Evolutionary conservation across 495 filamentous ascomycete genomes (phyloP), one percentile per base, ranked within the genome.

Genomic region (Extremus antarcticus): DNA sequence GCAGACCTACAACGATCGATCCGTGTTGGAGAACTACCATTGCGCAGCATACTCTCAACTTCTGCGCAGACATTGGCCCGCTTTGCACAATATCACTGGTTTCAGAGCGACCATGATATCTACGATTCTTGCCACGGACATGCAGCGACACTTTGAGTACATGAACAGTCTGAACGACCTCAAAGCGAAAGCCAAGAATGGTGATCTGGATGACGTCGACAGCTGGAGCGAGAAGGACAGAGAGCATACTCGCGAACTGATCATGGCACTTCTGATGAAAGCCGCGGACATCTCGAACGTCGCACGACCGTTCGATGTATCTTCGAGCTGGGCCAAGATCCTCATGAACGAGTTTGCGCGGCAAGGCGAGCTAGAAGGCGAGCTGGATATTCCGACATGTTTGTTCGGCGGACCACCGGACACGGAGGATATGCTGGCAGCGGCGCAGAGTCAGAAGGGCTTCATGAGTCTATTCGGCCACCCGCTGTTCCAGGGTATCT

Each of bases 251-350:
- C 84, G 82, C 59, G 84, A 85, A 1, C 74, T 97, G 38, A 69
- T 84, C 2, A 96, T 92, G 68, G 87, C 88, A 22, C 70, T 98
- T 46, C 71, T 98, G 47, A 97, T 98, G 71, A 98, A 98, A 65
- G 96, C 92, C 67, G 92, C 92, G 24, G 92, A 98, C 66, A 97
- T 98, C 66, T 95, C 92, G 70, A 98, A 98, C 66, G 94, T 98
- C 62, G 88, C 90, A 76, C 64, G 71, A 53, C 83, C 82, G 54
- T 89, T 90, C 70, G 78, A 85, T 32, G 77, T 87, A 29, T 92
- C 92, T 20, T 74, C 83, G 20, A 75, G 83, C 63, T 98, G 92
- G 92, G 92, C 91, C 51, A 78, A 80, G 64, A 90, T 92, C 48
- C 74, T 98, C 32, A 89, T 91, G 53, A 87, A 95, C 53, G 92